Percentiles rank a stretch among this genome's conserved stretches.
Conservation (phyloP, 2,329 filamentous ascomycete species). For the Pestalotiopsis sp. region DNA sequence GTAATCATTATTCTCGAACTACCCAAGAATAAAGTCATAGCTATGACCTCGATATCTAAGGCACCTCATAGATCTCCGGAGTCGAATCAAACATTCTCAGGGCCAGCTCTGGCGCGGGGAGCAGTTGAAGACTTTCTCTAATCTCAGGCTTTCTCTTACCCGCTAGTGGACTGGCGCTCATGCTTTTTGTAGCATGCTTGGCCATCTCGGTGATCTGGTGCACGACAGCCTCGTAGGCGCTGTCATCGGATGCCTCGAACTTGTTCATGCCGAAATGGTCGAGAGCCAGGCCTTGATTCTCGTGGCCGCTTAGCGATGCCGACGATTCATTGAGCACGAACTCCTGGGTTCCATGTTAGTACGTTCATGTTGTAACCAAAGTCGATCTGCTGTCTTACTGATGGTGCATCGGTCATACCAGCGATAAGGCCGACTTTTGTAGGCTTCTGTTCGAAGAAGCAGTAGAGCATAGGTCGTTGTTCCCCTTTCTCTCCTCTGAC, state of each 20-base stretch:
- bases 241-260: background rate
- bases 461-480: background rate
- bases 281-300: background rate
- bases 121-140: no score
- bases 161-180: background rate
- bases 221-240: background rate
- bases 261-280: constrained; percentile 10
- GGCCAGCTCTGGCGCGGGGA: no score
- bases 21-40: no score
- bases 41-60: no score
- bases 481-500: background rate
- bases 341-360: background rate
- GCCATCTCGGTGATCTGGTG: background rate
- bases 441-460: background rate
- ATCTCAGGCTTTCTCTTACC: background rate
- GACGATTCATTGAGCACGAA: background rate
- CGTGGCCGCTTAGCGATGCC: background rate
- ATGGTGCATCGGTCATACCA: background rate
- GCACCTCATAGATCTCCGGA: no score
- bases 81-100: no score
- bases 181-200: background rate
- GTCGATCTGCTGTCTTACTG: background rate
- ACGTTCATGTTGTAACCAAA: background rate
- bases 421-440: background rate
- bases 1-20: no score